Evolutionary conservation across 306 rosid genomes (phyloP), one percentile per base, ranked within the genome.

Genomic region (Delonix regia): DNA sequence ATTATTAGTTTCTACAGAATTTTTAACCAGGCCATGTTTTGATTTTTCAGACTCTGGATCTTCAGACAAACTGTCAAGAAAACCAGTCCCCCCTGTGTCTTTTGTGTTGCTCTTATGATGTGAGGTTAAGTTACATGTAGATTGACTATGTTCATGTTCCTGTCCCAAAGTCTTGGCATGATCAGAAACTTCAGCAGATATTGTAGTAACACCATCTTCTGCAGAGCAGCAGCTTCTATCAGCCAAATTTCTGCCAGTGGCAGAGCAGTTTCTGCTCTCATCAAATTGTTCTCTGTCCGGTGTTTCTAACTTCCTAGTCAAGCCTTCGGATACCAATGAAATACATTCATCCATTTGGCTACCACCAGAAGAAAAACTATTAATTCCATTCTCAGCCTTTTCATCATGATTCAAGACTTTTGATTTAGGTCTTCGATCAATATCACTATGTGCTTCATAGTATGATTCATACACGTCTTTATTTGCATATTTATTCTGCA

Each of bases 381-480:
- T 75, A 63, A 63, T 21, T 56, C 36, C 75, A 22, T 41, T 63
- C 52, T 53, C 75, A 49, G 52, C 62, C 77, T 74, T 63, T 18
- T 33, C 75, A 33, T 33, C 79, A 63, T 59, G 71, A 12, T 36
- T 70, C 76, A 24, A 75, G 69, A 64, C 69, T 39, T 71, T 42
- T 44, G 62, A 41, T 52, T 51, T 52, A 33, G 74, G 57, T 42
- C 44, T 53, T 72, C 56, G 82, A 24, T 63, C 70, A 65, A 21
- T 47, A 77, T 72, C 74, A 64, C 18, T 45, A 45, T 56, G 56
- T 44, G 69, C 70, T 73, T 75, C 86, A 61, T 76, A 52, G 73
- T 73, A 80, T 33, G 85, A 88, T 34, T 87, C 88, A 52, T 24
- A 6, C 68, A 73, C 24, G 77, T 87, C 91, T 80, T 87, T 83